Conservation (phyloP, 2,329 filamentous ascomycete genomes). For the Cercospora sesami region DNA sequence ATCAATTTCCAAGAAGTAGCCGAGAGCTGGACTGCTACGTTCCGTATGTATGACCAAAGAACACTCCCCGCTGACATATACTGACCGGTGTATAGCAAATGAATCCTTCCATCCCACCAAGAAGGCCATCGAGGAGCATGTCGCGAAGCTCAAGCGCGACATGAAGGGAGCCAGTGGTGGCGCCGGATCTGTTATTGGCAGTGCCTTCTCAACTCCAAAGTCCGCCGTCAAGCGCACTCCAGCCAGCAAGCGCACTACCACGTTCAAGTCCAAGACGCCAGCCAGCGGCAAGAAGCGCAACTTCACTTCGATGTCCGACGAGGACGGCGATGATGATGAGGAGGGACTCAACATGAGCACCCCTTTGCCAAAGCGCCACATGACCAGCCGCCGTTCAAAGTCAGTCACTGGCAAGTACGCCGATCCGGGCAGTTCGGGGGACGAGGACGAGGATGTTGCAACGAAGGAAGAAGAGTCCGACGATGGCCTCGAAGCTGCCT, state of each 20-base stretch:
- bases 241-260: slow-evolving; percentile 13
- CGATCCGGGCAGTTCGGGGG: background rate
- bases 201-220: slow-evolving; percentile 11
- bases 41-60: slow-evolving; percentile 12
- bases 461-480: slow-evolving; percentile 7
- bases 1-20: slow-evolving; percentile 22
- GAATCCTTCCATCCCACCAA: slow-evolving; percentile 22
- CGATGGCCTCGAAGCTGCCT: slow-evolving; percentile 8
- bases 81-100: slow-evolving; percentile 19
- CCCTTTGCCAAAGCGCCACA: slow-evolving; percentile 21
- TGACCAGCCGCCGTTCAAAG: slow-evolving; percentile 22
- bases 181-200: background rate
- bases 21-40: slow-evolving; percentile 22
- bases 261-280: slow-evolving; percentile 20
- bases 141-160: slow-evolving; percentile 13
- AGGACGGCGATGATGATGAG: slow-evolving; percentile 33
- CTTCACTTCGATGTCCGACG: slow-evolving; percentile 26
- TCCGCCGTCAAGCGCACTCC: slow-evolving; percentile 10
- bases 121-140: slow-evolving; percentile 29
- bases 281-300: slow-evolving; percentile 23
- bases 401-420: slow-evolving; percentile 5
- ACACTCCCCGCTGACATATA: too few species aligned
- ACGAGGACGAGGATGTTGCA: background rate
- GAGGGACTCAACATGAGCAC: slow-evolving; percentile 15
- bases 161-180: background rate